Evolutionary conservation across 768 basidiomycete species (phyloP), one percentile per base, ranked within the genome.

Genomic region (Clavaria fumosa): DNA sequence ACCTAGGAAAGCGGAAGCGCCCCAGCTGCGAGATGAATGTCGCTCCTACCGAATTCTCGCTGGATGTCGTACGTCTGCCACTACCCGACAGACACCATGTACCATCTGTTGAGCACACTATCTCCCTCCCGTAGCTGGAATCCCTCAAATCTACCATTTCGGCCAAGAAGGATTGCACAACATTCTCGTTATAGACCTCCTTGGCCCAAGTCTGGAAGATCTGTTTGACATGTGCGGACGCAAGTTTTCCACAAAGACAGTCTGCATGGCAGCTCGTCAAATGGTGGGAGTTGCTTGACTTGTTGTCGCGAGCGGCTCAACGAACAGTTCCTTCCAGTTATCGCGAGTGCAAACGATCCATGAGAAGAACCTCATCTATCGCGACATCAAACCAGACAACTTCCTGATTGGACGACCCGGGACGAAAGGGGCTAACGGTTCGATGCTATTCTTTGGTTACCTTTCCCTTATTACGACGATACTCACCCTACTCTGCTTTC

Each of bases 351-450:
- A 97, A 59, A 93, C 84, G 12, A 96, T 99, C 37, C 95, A 99
- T 59, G 93, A 96, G 61, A 97, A 96, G 71, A 96, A 95, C 60
- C 75, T 99, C 51, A 97, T 99, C 50, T 97, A 99, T 57, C 83
- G 95, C 39, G 95, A 99, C 57, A 97, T 99, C 66, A 99, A 99
- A 59, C 95, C 95, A 7, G 95, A 97, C 64, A 99, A 99, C 61
- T 99, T 99, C 57, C 72, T 99, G 47, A 81, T 97, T 53, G 95
- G 95, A 24, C 78, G 93, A 15, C 79, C 93, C 6, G 78, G 77
- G 24, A 95, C 89, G 15, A 96, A 96, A 62, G 75, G 70, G 32
- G 70, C 86, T 11, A 93, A 91, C 46, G 61, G 83, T 88, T 35
- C 49, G 71, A 56, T n/a, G n/a, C n/a, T n/a, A n/a, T 22, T 7